Conservation (phyloP, 208 protist genomes). For the Sergeia podlipaevii region DNA sequence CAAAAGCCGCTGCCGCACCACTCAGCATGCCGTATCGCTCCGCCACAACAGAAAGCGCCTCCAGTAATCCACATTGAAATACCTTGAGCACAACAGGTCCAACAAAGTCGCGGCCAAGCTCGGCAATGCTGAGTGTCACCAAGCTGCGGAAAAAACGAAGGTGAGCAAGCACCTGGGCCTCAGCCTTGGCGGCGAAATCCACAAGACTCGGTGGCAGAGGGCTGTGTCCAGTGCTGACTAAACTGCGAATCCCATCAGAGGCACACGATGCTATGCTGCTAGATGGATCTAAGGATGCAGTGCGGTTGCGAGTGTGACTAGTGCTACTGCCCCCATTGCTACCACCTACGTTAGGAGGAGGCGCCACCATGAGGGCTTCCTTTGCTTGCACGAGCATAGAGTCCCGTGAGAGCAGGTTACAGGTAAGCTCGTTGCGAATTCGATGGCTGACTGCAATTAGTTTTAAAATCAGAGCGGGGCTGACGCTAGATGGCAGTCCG, state of each 20-base stretch:
- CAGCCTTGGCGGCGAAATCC: constrained; percentile 18
- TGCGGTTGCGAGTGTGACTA: background rate
- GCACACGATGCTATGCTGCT: background rate
- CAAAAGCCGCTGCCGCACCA: constrained; percentile 25
- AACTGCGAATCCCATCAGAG: background rate
- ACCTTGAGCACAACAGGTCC: constrained; percentile 58
- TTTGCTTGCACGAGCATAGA: constrained; percentile 37
- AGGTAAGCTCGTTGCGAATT: constrained; percentile 64
- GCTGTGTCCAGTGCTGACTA: background rate
- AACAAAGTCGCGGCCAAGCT: constrained; percentile 50
- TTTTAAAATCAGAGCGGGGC: constrained; percentile 13
- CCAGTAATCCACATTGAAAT: constrained; percentile 50
- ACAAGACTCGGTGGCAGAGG: background rate
- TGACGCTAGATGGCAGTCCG: constrained; percentile 14
- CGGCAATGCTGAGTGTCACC: constrained; percentile 47
- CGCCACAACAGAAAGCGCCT: constrained; percentile 68
- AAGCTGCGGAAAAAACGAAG: constrained; percentile 68
- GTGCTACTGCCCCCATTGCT: background rate
- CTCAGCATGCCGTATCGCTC: constrained; percentile 60
- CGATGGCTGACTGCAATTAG: constrained; percentile 39
- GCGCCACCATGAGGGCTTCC: constrained; percentile 44
- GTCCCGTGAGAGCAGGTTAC: constrained; percentile 46
- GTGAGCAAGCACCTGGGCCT: constrained; percentile 66
- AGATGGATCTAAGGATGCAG: background rate
- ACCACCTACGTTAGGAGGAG: constrained; percentile 5